Base-by-base conservation (phyloP, 768 basidiomycete species). In the Sporobolomyces roseus region DNA sequence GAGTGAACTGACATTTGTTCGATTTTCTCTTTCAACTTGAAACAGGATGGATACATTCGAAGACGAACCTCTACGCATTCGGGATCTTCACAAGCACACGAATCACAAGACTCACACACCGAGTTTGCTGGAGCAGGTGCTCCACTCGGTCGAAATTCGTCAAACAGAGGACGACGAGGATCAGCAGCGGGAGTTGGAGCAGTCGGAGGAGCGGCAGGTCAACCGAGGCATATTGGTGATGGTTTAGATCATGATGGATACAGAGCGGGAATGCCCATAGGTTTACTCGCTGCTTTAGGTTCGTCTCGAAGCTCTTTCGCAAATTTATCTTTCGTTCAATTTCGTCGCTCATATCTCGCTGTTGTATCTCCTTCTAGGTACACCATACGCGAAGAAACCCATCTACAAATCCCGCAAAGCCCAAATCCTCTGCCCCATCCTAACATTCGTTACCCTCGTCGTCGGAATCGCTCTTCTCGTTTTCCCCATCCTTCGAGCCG, bases 351-450 rank as follows among this genome's bases (percentile, higher is more conserved):
- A 49, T 29, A 27, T 13, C 30, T 25, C 12, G 19, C 25, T 35
- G 36, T 21, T n/a, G 9, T 1, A 19, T 14, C 19, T 1, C 4
- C 7, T 4, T 21, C 10, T 50, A 70, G 68, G 68, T 8, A 70
- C 68, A 17, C 63, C 68, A 0, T 61, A 61, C 25, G 68, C 68
- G 45, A 71, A 71, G 70, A 71, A 71, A 50, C 64, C 61, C 1
- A 45, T 66, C n/a, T 66, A 52, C 54, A 54, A 54, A 29, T 66
- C 70, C 25, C n/a, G 52, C 6, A 71, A 71, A 35, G 65, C 35
- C 33, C 32, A 48, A 16, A 59, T 71, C 50, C 61, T 71, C 12
- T 66, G 61, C 13, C 70, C 65, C 1, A 53, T 63, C 65, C 25
- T 71, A 4, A 50, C 56, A 8, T 25, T 66, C 60, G 27, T 66